These are phyloP conservation scores for Hypsizygus marmoreus DNA, from an alignment of 768 basidiomycete species.

Conservation along the genomic window DNA sequence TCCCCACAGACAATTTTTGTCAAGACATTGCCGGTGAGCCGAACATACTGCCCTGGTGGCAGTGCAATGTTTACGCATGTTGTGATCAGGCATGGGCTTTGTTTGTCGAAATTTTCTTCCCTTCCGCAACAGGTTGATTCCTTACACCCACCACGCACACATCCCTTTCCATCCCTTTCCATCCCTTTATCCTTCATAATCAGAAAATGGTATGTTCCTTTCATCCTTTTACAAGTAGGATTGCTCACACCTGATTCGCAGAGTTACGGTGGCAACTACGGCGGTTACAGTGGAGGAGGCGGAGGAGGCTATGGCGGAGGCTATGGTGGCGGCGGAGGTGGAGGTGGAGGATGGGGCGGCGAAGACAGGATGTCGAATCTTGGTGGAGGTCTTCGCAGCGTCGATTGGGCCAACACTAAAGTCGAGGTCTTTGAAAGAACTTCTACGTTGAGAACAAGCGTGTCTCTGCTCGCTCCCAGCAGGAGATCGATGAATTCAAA, in stretches of 20 bases:
- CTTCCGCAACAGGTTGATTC: constrained; percentile 17
- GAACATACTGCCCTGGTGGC: too few relatives aligned
- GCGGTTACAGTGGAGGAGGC: constrained; percentile 40
- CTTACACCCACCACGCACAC: constrained; percentile 22
- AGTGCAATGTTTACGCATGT: constrained; percentile 27
- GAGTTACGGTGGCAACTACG: constrained; percentile 46
- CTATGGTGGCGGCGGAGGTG: constrained; percentile 49
- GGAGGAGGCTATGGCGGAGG: constrained; percentile 42
- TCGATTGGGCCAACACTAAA: constrained; percentile 81
- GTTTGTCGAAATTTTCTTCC: constrained; percentile 25
- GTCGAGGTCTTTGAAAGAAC: constrained; percentile 93
- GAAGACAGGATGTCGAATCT: constrained; percentile 80
- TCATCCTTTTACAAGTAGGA: not conserved
- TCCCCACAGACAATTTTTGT: constrained; percentile 1
- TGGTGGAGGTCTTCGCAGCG: constrained; percentile 76
- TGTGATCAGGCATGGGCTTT: constrained; percentile 15
- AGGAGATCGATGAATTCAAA: constrained; percentile 89
- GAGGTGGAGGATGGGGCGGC: constrained; percentile 54
- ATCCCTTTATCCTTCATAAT: constrained; percentile 15
- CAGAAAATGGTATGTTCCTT: constrained; percentile 31
- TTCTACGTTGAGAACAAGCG: constrained; percentile 92
- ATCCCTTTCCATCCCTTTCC: constrained; percentile 17
- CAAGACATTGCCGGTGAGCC: not conserved
- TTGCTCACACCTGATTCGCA: constrained; percentile 18
- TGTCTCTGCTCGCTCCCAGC: constrained; percentile 73